Evolutionary conservation across 345 rosid species (phyloP).

Genomic region (Geranium brycei): DNA sequence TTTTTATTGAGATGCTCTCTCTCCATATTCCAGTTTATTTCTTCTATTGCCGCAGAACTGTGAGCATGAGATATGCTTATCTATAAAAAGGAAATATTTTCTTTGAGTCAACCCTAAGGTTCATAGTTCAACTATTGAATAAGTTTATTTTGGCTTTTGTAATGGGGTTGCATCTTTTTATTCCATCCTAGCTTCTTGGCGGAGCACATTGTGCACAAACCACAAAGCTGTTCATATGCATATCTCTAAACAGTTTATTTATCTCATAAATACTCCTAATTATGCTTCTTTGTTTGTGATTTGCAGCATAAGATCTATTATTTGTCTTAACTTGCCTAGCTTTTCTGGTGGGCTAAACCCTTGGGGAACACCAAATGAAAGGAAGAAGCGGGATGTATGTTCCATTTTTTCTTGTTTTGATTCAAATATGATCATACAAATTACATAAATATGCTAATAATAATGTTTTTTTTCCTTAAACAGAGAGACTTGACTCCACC

Average conservation of each 20-base stretch:
- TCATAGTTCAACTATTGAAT: too few relatives aligned
- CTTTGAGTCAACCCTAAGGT: not conserved
- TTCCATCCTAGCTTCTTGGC: not conserved
- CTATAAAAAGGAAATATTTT: not conserved
- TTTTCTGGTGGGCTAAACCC: slow-evolving; percentile 91
- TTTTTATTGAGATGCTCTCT: too few relatives aligned
- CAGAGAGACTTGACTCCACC: slow-evolving; percentile 76
- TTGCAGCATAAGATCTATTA: slow-evolving; percentile 73
- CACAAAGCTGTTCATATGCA: not conserved
- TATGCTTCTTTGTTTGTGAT: not conserved
- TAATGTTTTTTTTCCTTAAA: not conserved
- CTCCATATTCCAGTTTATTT: too few relatives aligned
- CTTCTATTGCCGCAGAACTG: fast-evolving
- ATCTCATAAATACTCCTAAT: not conserved
- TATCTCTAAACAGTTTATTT: too few relatives aligned
- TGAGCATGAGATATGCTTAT: not conserved
- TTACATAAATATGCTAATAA: too few relatives aligned
- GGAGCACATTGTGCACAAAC: not conserved
- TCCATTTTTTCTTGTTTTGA: not conserved
- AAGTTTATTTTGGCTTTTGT: too few relatives aligned
- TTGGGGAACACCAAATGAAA: slow-evolving; percentile 69
- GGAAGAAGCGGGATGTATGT: slow-evolving; percentile 38
- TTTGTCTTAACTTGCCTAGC: slow-evolving; percentile 85
- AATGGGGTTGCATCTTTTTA: too few relatives aligned
- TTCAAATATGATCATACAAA: too few relatives aligned